Conservation (phyloP, 306 rosid genomes). For the Rosa rugosa region DNA sequence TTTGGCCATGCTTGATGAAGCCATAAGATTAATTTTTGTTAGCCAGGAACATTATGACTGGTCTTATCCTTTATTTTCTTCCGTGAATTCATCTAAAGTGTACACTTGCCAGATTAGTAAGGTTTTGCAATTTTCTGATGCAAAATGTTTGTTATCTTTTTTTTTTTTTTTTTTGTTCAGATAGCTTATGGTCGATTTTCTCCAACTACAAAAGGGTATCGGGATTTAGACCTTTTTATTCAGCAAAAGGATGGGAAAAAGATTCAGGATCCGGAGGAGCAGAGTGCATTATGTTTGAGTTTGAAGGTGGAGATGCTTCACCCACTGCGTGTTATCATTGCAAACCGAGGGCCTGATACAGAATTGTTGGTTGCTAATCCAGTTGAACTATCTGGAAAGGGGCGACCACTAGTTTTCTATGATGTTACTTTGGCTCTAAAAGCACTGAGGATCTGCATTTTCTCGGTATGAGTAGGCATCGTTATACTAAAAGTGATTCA, state of each 20-base stretch:
- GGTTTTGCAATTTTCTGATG: constrained; percentile 22
- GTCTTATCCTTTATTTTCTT: neutral
- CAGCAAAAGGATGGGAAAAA: constrained; percentile 68
- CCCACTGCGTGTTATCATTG: constrained; percentile 65
- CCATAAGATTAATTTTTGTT: neutral
- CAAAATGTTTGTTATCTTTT: neutral
- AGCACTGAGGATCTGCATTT: constrained; percentile 67
- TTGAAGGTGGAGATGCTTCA: constrained; percentile 81
- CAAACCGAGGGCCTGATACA: constrained; percentile 72
- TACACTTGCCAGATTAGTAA: constrained; percentile 1
- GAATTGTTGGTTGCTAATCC: constrained; percentile 79
- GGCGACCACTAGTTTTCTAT: constrained; percentile 74
- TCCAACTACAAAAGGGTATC: constrained; percentile 41
- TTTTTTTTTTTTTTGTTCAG: constrained; percentile 31
- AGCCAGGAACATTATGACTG: neutral
- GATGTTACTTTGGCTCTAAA: constrained; percentile 75
- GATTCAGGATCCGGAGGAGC: constrained; percentile 61
- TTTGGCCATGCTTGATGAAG: neutral
- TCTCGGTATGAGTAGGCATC: constrained; percentile 54
- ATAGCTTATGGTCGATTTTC: constrained; percentile 64
- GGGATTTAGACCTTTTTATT: constrained; percentile 71
- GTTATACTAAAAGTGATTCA: constrained; percentile 7
- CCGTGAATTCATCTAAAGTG: neutral
- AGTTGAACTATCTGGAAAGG: constrained; percentile 79
- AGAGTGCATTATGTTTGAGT: constrained; percentile 45